Evolutionary conservation across 1,284 basidiomycete genomes (phyloP).

Genomic region (Sanghuangporus sanghuang): DNA sequence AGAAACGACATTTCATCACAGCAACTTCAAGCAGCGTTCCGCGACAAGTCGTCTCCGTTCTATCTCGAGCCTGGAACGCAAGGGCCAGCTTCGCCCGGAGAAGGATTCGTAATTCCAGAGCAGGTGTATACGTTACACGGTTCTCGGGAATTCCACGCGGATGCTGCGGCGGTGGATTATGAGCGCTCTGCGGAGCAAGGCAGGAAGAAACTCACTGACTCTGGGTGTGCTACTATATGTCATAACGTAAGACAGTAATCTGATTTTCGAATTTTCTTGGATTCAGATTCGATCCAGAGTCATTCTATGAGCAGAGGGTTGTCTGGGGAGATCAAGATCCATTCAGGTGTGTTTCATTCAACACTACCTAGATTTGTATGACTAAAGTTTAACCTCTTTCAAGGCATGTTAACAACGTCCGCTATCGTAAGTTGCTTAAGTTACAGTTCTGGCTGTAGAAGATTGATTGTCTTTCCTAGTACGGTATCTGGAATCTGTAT

Average conservation of each 20-base stretch:
- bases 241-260: neutral
- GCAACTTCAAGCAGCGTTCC: constrained; percentile 53
- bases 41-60: constrained; percentile 61
- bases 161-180: neutral
- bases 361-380: neutral
- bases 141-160: constrained; percentile 6
- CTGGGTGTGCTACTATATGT: constrained; percentile 32
- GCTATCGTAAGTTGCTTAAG: constrained; percentile 55
- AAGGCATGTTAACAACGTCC: constrained; percentile 75
- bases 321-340: constrained; percentile 75
- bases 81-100: constrained; percentile 57
- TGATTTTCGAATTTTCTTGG: neutral
- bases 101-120: constrained; percentile 20
- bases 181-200: constrained; percentile 32
- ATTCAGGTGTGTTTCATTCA: constrained; percentile 49
- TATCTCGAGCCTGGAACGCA: constrained; percentile 53
- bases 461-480: constrained; percentile 1
- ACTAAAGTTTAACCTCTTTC: neutral
- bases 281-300: constrained; percentile 40
- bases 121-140: constrained; percentile 8
- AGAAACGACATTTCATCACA: constrained; percentile 15
- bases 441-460: neutral
- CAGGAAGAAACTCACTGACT: constrained; percentile 35
- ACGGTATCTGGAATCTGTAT: constrained; percentile 50
- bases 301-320: constrained; percentile 67